Base-by-base conservation (phyloP, 371 early-diverging fungal genomes). In the Batrachochytrium dendrobatidis region DNA sequence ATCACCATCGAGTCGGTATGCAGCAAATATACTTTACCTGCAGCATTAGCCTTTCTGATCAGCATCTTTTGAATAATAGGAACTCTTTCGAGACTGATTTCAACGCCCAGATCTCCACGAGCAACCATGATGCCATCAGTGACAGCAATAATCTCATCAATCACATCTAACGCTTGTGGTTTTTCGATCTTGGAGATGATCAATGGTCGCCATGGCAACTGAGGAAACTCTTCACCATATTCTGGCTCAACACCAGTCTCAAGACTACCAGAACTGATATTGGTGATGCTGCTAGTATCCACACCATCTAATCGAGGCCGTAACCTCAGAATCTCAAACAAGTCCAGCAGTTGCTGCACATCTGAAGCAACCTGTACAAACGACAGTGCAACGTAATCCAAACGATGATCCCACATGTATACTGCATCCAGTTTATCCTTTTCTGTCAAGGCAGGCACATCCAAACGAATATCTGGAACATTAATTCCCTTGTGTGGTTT, bases 91-190 rank as follows among this genome's bases (percentile, higher is more conserved):
- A 91, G 72, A 30, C 94, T 92, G 60, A 95, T 90, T 80, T 99
- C 99, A 55, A 95, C 93, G 54, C 98, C 98, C 66, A 99, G 81
- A 80, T 99, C 95, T 1, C 84, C 85, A 32, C 86, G 58, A 8
- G 86, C 86, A 20, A 86, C 76, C 84, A 86, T 83, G 55, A 86
- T 79, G 8, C 85, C 86, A 64, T 86, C 86, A 7, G 81, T 64
- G 43, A 62, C 68, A 0, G 59, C 46, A 32, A 82, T 65, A 34
- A 86, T 82, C 17, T 77, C 80, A 31, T 82, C 74, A 45, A 86
- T 69, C 32, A 75, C 73, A 26, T 75, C 68, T 34, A 84, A 56
- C 3, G 75, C 64, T 15, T 71, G 66, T 28, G 71, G 66, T 17
- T 67, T 74, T 67, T 86, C 86, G 58, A 86, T 85, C 61, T 86